These are phyloP conservation scores for Aspergillus costaricaensis DNA, from an alignment of 2,329 filamentous ascomycete genomes.

Conservation along the genomic window DNA sequence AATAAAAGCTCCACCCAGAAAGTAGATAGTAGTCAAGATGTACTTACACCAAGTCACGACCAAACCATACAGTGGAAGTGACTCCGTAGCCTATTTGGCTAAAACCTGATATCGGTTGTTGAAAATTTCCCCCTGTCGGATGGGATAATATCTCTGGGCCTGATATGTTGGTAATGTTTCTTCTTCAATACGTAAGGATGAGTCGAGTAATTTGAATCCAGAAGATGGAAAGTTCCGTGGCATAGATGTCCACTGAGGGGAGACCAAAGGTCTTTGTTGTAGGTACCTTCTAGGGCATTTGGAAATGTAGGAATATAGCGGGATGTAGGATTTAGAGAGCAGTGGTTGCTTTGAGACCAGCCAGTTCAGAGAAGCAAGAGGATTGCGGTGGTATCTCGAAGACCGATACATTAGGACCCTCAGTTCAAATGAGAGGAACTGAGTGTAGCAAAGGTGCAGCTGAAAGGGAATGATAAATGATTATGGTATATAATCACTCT, in stretches of 20 bases:
- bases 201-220: conserved; percentile 13
- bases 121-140: conserved; percentile 20
- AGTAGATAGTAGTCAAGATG: background rate
- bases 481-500: background rate
- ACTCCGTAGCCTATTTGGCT: conserved; percentile 32
- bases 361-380: background rate
- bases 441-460: background rate
- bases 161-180: conserved; percentile 22
- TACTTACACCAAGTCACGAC: conserved; percentile 18
- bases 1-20: background rate
- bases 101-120: conserved; percentile 27
- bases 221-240: conserved; percentile 13
- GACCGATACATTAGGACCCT: background rate
- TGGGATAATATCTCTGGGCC: conserved; percentile 24
- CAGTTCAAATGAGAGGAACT: background rate
- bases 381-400: background rate
- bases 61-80: conserved; percentile 30
- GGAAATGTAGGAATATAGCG: background rate
- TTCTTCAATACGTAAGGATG: conserved; percentile 19
- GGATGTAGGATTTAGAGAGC: background rate
- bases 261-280: background rate
- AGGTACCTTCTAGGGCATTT: background rate
- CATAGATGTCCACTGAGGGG: conserved; percentile 8
- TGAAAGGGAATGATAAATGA: background rate
- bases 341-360: background rate